Conservation (phyloP, 441 rosid genomes). For the Hypseocharis bilobata region DNA sequence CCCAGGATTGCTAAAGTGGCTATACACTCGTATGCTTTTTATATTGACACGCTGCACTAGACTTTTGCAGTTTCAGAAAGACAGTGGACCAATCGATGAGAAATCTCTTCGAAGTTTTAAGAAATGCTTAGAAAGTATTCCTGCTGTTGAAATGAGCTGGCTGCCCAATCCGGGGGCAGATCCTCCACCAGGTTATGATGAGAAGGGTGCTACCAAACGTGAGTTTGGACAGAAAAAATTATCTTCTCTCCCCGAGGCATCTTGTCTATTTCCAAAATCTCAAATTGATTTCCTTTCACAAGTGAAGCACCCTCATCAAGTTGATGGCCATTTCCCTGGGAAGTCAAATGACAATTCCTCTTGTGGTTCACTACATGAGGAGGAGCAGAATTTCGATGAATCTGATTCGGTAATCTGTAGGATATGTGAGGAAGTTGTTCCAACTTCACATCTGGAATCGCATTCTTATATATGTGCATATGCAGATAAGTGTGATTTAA, state of each 20-base stretch:
- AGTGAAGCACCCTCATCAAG: conserved; percentile 25
- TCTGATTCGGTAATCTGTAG: conserved; percentile 56
- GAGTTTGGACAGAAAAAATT: conserved; percentile 23
- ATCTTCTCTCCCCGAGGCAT: conserved; percentile 31
- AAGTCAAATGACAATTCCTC: conserved; percentile 18
- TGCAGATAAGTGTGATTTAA: conserved; percentile 70
- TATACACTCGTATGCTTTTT: conserved; percentile 66
- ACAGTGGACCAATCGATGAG: conserved; percentile 56
- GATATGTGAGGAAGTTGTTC: conserved; percentile 75
- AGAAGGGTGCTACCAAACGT: conserved; percentile 27
- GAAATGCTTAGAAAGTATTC: conserved; percentile 66
- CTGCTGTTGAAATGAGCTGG: conserved; percentile 64
- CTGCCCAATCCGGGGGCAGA: conserved; percentile 32
- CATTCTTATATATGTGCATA: conserved; percentile 84
- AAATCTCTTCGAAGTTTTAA: conserved; percentile 51
- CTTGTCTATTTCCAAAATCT: conserved; percentile 23
- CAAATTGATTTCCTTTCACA: conserved; percentile 25
- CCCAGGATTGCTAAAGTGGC: conserved; percentile 60
- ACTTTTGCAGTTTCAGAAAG: conserved; percentile 67
- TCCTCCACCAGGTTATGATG: conserved; percentile 30
- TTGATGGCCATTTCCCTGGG: conserved; percentile 18
- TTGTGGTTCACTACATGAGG: conserved; percentile 32
- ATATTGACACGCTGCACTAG: conserved; percentile 81
- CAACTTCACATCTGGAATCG: conserved; percentile 60
- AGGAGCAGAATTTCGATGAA: conserved; percentile 34